Percentiles rank a stretch among this genome's conserved stretches.
Conservation (phyloP, 805 yeast genomes). For the Pichia thaimueangensis region DNA sequence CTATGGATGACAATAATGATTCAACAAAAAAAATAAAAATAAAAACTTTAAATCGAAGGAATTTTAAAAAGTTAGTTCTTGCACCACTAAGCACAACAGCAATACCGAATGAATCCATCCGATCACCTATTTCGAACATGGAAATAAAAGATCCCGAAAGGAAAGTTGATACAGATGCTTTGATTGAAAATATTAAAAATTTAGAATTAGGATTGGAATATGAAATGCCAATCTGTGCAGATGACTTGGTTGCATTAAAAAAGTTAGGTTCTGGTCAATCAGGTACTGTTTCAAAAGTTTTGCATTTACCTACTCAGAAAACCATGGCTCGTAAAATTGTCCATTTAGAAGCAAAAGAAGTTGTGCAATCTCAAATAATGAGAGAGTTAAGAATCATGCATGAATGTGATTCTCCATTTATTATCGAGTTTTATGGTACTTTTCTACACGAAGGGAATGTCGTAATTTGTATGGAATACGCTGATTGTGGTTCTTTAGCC, state of each 20-base stretch:
- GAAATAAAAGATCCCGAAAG: conserved; percentile 25
- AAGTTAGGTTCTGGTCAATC: conserved; percentile 90
- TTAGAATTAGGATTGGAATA: conserved; percentile 50
- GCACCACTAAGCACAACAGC: conserved; percentile 8
- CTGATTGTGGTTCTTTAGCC: conserved; percentile 92
- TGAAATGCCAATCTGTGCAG: conserved; percentile 44
- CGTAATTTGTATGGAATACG: conserved; percentile 90
- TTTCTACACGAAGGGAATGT: conserved; percentile 69
- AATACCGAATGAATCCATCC: not conserved
- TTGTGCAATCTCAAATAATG: conserved; percentile 74
- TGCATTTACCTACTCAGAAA: conserved; percentile 82
- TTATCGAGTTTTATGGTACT: conserved; percentile 89
- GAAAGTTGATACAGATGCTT: conserved; percentile 29
- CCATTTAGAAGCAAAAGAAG: conserved; percentile 74
- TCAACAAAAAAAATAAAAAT: conserved; percentile 14
- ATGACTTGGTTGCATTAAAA: conserved; percentile 68
- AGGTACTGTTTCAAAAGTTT: conserved; percentile 83
- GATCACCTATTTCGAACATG: conserved; percentile 7
- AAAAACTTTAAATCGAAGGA: conserved; percentile 49
- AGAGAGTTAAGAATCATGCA: conserved; percentile 87
- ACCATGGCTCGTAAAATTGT: conserved; percentile 88
- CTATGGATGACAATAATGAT: not conserved
- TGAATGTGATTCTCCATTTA: conserved; percentile 77
- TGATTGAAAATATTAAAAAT: conserved; percentile 40
- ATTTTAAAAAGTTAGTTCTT: conserved; percentile 51